Base-by-base conservation (phyloP, 768 basidiomycete genomes). In the Chiua virens region DNA sequence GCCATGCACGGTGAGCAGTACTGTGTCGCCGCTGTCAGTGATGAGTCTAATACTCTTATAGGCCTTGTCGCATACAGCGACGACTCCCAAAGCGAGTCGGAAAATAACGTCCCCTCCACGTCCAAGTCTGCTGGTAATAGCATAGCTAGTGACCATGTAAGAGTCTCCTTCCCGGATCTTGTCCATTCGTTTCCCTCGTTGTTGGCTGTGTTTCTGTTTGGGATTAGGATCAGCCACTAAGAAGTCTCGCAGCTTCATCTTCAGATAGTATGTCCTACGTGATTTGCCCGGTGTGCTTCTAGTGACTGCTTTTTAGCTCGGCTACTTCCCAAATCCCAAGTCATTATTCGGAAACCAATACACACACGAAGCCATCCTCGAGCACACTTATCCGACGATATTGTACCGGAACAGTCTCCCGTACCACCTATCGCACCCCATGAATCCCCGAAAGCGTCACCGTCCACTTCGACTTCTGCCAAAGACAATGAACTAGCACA, bases 51-150 rank as follows among this genome's bases (percentile, higher is more conserved):
- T 41, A 21, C 38, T 0, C 18, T 47, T 23, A 2, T 15, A 86
- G 85, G 82, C 18, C 79, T 87, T 32, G 79, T 80, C 23, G 79
- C 79, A 28, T 86, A 86, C 60, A 81, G 76, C 57, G 83, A 81
- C 47, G 85, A 84, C 56, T 80, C 80, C n/a, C 76, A 75, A 20
- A 83, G 80, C 54, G 84, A 83, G 53, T 68, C 73, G 20, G 85
- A 82, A 51, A 73, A 70, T 15, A 70, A 67, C 36, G 60, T 73
- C 4, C 64, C 70, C 47, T 66, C 70, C 39, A 65, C 69, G 39
- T 65, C 65, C 38, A 61, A 49, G 45, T 46, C 45, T 20, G 42
- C 43, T 45, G 49, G 45, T 20, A 52, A 39, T 37, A 38, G 46
- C 44, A 20, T 44, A 15, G 42, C 28, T 39, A 66, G 62, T 56